Conservation (phyloP, 2,329 filamentous ascomycete species). For the Exophiala calicioides region DNA sequence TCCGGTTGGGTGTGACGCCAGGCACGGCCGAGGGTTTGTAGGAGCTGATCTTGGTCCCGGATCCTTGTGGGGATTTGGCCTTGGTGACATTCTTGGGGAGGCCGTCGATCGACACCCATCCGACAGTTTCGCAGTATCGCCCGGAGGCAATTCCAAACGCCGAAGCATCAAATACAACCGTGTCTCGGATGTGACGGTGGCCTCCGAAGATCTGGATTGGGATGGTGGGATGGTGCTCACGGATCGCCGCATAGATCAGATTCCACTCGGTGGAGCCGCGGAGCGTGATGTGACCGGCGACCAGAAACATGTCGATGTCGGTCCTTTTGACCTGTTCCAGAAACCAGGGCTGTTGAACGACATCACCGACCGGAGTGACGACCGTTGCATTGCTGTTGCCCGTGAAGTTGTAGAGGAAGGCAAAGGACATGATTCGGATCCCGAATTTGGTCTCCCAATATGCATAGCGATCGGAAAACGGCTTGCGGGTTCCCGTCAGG, state of each 20-base stretch:
- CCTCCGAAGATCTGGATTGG: conserved; percentile 68
- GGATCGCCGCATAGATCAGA: conserved; percentile 60
- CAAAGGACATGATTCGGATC: conserved; percentile 56
- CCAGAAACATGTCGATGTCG: conserved; percentile 63
- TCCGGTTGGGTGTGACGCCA: conserved; percentile 35
- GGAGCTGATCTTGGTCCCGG: conserved; percentile 22
- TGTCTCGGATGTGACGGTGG: conserved; percentile 66
- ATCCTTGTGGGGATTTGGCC: conserved; percentile 26
- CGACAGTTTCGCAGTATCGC: conserved; percentile 68
- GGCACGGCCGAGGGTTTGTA: conserved; percentile 16
- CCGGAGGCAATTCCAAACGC: conserved; percentile 64
- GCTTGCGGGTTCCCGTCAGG: conserved; percentile 42
- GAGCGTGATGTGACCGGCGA: conserved; percentile 65
- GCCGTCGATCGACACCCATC: conserved; percentile 66
- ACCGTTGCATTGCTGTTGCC: conserved; percentile 64
- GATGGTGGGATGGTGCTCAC: conserved; percentile 55
- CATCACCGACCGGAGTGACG: conserved; percentile 56
- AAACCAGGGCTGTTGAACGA: conserved; percentile 62
- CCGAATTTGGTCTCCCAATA: conserved; percentile 54
- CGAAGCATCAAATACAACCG: conserved; percentile 63
- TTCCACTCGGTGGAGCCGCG: conserved; percentile 49
- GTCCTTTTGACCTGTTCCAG: conserved; percentile 55
- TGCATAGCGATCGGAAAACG: conserved; percentile 43
- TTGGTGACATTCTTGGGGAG: conserved; percentile 46
- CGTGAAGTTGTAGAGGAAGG: conserved; percentile 52